Evolutionary conservation across 2,329 filamentous ascomycete species (phyloP), one percentile per base, ranked within the genome.

Genomic region (Aspergillus versicolor): DNA sequence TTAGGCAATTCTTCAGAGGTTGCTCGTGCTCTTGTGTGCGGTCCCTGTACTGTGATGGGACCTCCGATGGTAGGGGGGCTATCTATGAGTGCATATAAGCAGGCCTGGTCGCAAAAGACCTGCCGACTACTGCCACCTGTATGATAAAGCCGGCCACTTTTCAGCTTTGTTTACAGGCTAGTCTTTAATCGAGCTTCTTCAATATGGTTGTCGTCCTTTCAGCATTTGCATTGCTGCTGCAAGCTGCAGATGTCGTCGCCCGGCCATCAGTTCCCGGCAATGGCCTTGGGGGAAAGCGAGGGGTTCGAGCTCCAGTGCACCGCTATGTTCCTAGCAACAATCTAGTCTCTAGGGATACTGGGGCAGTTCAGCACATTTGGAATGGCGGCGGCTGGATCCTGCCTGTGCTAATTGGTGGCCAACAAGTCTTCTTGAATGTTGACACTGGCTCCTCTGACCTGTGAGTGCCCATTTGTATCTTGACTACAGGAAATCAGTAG

Each of bases 381-480:
- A 52, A 57, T 22, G 55, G 55, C 17, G 55, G 49, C 17, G 55
- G 55, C 9, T 57, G 55, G 55, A 52, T 57, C 32, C 38, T 57
- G 11, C 55, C 55, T 15, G 55, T 57, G 37, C 19, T 57, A 21
- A 27, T 57, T 22, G 55, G 55, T 24, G 44, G 44, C 19, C 55
- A 57, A 45, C 49, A 57, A 37, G 55, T 57, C 49, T 57, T 34
- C 15, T 22, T 57, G 6, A 57, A 57, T 17, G 17, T 57, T 12
- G 55, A 57, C 30, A 57, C 55, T 24, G 55, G 55, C 37, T 57
- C 55, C 22, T 57, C 55, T 13, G 55, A 57, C 34, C 38, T 57
- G 55, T 57, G 44, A 19, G 55, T 30, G 17, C 8, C n/a, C 24
- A 30, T 7, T 7, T 12, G 12, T 41, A 41, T 4, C 19, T 11